phyloP scores from a whole-genome alignment of 2,329 filamentous ascomycete species.

The Aspergillus sp. region DNA sequence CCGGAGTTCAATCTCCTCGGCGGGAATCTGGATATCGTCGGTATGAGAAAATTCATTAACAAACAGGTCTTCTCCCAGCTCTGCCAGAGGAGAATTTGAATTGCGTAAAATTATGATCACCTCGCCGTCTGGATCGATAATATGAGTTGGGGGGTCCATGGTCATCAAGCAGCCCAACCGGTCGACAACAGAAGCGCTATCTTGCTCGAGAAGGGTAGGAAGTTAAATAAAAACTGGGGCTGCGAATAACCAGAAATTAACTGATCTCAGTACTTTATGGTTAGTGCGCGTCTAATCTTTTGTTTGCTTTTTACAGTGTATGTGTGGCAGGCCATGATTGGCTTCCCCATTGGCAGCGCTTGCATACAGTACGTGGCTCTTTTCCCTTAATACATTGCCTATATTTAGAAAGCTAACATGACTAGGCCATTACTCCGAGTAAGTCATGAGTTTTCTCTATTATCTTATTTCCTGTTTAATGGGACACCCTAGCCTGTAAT shows the following conservation, averaged over 20 bases:
- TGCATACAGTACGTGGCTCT: not conserved
- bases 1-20: not conserved
- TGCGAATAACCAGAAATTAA: not conserved
- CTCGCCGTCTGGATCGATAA: constrained; percentile 9
- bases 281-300: not conserved
- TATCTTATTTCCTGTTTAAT: too few relatives aligned
- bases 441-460: too few relatives aligned
- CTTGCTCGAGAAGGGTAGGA: not conserved
- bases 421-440: too few relatives aligned
- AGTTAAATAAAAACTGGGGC: not conserved
- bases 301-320: not conserved
- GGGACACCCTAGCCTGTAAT: too few relatives aligned
- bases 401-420: too few relatives aligned
- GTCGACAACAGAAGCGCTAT: not conserved
- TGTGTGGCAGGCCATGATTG: not conserved
- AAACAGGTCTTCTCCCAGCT: not conserved
- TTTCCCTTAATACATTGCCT: too few relatives aligned
- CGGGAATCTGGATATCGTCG: not conserved
- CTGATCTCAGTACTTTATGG: not conserved
- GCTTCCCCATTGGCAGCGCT: not conserved
- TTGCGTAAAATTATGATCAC: not conserved
- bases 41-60: not conserved
- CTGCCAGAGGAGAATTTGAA: not conserved
- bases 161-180: not conserved
- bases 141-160: not conserved